These are phyloP conservation scores for Angomonas deanei DNA, from an alignment of 208 protist genomes.

Conservation along the genomic window DNA sequence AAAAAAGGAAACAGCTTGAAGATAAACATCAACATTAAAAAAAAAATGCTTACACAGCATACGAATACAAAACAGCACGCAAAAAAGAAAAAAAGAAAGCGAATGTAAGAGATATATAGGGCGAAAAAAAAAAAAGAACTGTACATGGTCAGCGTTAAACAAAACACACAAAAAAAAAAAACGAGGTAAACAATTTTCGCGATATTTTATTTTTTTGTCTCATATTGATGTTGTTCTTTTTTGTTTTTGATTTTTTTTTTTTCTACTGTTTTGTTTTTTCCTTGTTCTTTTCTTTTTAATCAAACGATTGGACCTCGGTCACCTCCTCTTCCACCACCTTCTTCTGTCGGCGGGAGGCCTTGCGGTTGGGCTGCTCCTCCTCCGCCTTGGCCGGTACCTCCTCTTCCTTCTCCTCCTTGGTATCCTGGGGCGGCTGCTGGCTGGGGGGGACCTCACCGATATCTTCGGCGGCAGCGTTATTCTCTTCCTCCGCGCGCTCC, in stretches of 20 bases:
- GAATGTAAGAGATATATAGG: background rate
- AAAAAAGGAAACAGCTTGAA: background rate
- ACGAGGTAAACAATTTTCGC: background rate
- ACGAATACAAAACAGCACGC: background rate
- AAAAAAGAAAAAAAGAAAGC: conserved; percentile 1
- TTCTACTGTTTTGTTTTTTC: conserved; percentile 1
- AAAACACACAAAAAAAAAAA: background rate
- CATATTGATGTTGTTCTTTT: background rate
- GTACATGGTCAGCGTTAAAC: background rate
- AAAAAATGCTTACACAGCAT: no score
- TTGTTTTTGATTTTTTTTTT: background rate
- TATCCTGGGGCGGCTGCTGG: background rate
- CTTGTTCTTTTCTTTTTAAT: background rate
- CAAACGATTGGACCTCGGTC: background rate
- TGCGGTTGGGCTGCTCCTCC: background rate
- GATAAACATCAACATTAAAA: background rate
- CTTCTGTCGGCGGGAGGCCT: background rate
- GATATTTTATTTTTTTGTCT: background rate
- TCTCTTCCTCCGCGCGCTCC: background rate
- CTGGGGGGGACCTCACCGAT: background rate
- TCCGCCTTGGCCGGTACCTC: background rate
- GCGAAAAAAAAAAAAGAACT: conserved; percentile 5
- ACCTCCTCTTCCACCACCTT: background rate
- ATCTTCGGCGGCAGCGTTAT: background rate
- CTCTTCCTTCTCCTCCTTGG: background rate